Conservation (phyloP, 139 green algal genomes). For the Gonium pectorale region DNA sequence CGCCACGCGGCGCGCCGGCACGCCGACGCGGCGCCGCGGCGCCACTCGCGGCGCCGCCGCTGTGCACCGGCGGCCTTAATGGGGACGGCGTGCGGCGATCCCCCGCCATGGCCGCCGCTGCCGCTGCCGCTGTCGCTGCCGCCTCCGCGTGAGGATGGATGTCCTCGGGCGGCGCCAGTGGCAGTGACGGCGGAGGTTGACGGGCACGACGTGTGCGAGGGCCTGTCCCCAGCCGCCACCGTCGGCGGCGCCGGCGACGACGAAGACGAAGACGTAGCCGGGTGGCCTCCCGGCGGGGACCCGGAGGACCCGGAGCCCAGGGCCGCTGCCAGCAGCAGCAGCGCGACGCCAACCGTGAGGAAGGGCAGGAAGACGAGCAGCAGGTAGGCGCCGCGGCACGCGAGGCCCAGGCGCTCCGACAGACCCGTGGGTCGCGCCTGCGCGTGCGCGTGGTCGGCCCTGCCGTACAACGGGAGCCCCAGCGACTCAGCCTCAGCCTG, state of each 20-base stretch:
- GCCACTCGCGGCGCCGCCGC: neutral
- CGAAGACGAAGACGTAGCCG: neutral
- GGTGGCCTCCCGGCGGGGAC: too few species aligned
- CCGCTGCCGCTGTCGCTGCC: neutral
- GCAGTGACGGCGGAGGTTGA: too few species aligned
- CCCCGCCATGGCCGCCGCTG: neutral
- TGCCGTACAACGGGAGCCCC: constrained; percentile 70
- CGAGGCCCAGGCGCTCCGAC: constrained; percentile 49
- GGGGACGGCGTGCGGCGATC: neutral
- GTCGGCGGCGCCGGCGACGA: too few species aligned
- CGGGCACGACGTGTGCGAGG: too few species aligned
- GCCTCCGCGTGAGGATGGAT: neutral
- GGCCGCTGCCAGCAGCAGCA: constrained; percentile 65
- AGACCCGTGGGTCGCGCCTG: neutral
- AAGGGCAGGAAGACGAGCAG: constrained; percentile 77
- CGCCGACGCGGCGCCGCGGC: neutral
- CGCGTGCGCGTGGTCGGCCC: constrained; percentile 62
- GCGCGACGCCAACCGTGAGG: constrained; percentile 62
- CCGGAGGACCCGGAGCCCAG: neutral
- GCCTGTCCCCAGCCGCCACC: neutral
- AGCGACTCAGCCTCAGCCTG: constrained; percentile 21
- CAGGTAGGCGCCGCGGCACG: constrained; percentile 62
- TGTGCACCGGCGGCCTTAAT: too few species aligned
- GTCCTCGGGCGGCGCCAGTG: too few species aligned
- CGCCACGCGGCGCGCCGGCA: constrained; percentile 58